Conservation (phyloP, 345 rosid species). For the Aquilaria sinensis region DNA sequence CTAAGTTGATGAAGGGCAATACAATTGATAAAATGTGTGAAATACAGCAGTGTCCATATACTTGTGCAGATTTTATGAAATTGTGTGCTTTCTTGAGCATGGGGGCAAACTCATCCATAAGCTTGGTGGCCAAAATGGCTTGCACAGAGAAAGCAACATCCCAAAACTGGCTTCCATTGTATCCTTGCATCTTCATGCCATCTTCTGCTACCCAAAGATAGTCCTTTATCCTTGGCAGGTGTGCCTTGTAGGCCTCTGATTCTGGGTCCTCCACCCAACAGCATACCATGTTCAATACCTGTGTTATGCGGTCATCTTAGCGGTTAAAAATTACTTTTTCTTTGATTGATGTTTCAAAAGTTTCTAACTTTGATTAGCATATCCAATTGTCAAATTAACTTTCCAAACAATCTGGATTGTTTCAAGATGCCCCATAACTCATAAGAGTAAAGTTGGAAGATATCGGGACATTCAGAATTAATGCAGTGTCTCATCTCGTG, state of each 20-base stretch:
- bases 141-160: slow-evolving; percentile 58
- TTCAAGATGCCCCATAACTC: no score
- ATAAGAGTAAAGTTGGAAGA: no score
- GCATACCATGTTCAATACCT: slow-evolving; percentile 55
- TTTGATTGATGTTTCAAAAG: neutral
- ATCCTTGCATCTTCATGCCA: slow-evolving; percentile 41
- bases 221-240: slow-evolving; percentile 50
- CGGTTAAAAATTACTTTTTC: neutral
- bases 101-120: slow-evolving; percentile 30
- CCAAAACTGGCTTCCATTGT: slow-evolving; percentile 72
- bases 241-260: slow-evolving; percentile 42
- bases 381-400: no score
- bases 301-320: neutral
- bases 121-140: slow-evolving; percentile 43
- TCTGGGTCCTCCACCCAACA: slow-evolving; percentile 55
- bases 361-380: no score
- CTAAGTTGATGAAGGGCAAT: no score
- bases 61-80: slow-evolving; percentile 52
- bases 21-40: no score
- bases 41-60: slow-evolving; percentile 8
- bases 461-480: no score
- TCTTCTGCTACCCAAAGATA: slow-evolving; percentile 63
- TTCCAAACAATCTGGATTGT: no score
- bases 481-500: no score
- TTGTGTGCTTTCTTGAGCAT: slow-evolving; percentile 57